phyloP scores from a whole-genome alignment of 202 grass and related monocot genomes.

The Panicum virgatum region DNA sequence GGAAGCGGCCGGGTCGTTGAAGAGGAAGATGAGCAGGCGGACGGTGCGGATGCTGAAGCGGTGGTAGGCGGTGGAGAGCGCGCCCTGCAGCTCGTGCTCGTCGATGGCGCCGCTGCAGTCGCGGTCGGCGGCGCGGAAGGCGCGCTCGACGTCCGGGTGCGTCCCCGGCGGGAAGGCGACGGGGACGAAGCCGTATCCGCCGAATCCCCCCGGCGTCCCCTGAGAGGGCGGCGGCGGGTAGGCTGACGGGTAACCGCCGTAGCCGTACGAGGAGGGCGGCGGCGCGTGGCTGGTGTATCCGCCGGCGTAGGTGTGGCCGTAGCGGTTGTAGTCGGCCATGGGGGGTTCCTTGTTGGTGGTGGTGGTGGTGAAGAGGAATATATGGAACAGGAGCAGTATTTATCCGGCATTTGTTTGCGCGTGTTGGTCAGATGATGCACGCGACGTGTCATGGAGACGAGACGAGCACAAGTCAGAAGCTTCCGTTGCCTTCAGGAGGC shows the following conservation, averaged over 20 bases:
- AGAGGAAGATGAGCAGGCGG: constrained; percentile 77
- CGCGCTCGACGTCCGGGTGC: constrained; percentile 64
- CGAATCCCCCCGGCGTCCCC: background rate
- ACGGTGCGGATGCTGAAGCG: constrained; percentile 83
- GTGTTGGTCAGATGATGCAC: background rate
- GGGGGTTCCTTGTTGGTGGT: no score
- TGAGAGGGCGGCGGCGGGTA: background rate
- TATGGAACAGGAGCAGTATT: no score
- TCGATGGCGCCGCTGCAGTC: constrained; percentile 79
- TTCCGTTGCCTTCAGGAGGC: no score
- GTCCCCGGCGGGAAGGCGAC: constrained; percentile 69
- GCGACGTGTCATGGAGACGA: background rate
- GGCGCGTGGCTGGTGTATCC: background rate
- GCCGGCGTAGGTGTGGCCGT: constrained; percentile 33
- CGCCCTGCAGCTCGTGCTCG: constrained; percentile 77
- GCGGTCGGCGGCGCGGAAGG: constrained; percentile 78
- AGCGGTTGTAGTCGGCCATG: constrained; percentile 52
- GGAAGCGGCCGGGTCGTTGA: constrained; percentile 49
- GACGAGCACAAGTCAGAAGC: no score
- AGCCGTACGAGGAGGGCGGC: constrained; percentile 17
- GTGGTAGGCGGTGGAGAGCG: constrained; percentile 61
- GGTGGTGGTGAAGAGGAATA: no score
- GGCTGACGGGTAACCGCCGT: constrained; percentile 32
- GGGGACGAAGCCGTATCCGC: background rate
- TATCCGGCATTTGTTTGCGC: no score